These are phyloP conservation scores for Yamadazyma tumulicola DNA, from an alignment of 805 yeast genomes.

Conservation along the genomic window DNA sequence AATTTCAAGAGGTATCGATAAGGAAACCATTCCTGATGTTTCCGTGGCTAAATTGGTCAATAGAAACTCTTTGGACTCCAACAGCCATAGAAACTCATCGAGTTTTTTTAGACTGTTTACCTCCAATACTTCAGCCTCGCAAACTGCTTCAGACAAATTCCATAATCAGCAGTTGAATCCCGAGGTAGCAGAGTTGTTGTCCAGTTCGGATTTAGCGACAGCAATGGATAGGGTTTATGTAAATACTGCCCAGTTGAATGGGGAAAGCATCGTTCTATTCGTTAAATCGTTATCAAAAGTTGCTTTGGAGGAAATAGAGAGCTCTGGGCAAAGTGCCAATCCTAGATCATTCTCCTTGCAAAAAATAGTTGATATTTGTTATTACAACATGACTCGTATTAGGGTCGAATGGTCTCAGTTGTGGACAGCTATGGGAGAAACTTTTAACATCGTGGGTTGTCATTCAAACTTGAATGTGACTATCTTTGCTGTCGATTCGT, in stretches of 20 bases:
- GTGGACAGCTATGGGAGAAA: slow-evolving; percentile 91
- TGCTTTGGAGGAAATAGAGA: slow-evolving; percentile 85
- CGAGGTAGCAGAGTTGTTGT: slow-evolving; percentile 53
- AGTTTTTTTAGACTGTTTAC: slow-evolving; percentile 59
- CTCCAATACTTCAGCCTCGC: slow-evolving; percentile 46
- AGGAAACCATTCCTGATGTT: slow-evolving; percentile 82
- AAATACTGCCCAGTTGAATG: slow-evolving; percentile 72
- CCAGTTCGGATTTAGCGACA: slow-evolving; percentile 68
- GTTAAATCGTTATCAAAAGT: slow-evolving; percentile 84
- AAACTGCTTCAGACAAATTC: slow-evolving; percentile 66
- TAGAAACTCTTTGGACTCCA: slow-evolving; percentile 50
- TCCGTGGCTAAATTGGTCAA: slow-evolving; percentile 67
- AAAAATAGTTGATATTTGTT: slow-evolving; percentile 95
- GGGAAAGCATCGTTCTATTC: slow-evolving; percentile 82
- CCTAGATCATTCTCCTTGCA: slow-evolving; percentile 93
- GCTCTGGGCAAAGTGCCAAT: slow-evolving; percentile 73
- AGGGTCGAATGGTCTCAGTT: slow-evolving; percentile 94
- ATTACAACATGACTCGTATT: slow-evolving; percentile 95
- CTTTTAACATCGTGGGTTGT: slow-evolving; percentile 82
- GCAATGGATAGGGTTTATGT: slow-evolving; percentile 85
- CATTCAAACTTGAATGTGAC: slow-evolving; percentile 73
- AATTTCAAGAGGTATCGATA: slow-evolving; percentile 82
- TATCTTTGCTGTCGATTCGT: slow-evolving; percentile 88
- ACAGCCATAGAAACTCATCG: slow-evolving; percentile 34
- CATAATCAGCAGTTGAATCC: slow-evolving; percentile 65